Evolutionary conservation across 2,329 filamentous ascomycete genomes (phyloP), one percentile per base, ranked within the genome.

Genomic region (Paecilomyces niveus): DNA sequence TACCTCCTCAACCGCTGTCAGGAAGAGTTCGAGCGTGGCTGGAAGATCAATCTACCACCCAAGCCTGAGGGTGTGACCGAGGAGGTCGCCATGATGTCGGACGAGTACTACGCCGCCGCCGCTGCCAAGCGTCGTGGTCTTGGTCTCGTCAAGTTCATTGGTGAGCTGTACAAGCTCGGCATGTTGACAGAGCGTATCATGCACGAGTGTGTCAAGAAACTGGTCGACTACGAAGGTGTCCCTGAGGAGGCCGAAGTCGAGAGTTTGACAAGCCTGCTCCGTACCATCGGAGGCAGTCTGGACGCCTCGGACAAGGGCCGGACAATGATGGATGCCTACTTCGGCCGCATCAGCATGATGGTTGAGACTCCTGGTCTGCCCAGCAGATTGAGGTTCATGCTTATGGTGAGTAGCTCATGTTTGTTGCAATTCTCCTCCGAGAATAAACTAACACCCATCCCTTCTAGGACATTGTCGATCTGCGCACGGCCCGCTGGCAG

Each of bases 171-270:
- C 85, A 99, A 97, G 83, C 86, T 99, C 61, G 88, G 89, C 73
- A 99, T 99, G 94, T 84, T 99, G 75, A 99, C 94, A 61, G 90
- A 97, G 76, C 90, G 93, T 74, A 99, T 99, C 78, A 99, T 99
- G 94, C 93, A 99, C 80, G 91, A 97, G 77, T 99, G 94, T 83
- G 92, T 99, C 29, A 88, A 92, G 80, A 96, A 96, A 78, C 85
- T 99, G 63, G 90, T 99, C 65, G 93, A 99, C 78, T 97, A 95
- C 76, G 89, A 93, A 70, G 92, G 90, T 62, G 80, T 91, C 61
- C 94, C 94, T 52, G 94, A 99, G 67, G 94, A 99, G 78, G 90
- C 93, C 57, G 92, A 97, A 74, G 89, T 99, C 61, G 94, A 99
- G 82, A 96, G 91, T 66, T 86, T 99, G 76, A 92, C 88, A 68